phyloP scores from a whole-genome alignment of 2,329 filamentous ascomycete genomes.

The Colletotrichum horii region DNA sequence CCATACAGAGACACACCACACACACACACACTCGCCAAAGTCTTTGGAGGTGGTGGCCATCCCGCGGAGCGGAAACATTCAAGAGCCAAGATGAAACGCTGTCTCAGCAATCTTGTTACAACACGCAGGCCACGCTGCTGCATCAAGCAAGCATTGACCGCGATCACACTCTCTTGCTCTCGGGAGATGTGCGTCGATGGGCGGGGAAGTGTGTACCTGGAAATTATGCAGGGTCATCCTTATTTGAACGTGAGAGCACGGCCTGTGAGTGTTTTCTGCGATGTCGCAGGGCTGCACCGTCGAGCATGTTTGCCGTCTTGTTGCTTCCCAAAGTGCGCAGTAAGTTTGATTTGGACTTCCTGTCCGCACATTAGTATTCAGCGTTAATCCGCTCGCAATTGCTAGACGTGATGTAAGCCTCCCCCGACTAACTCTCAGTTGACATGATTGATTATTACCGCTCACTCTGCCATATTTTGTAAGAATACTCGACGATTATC shows the following conservation, averaged over 20 bases:
- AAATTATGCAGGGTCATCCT: slow-evolving; percentile 1
- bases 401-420: background rate
- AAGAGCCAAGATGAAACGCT: slow-evolving; percentile 14
- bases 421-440: background rate
- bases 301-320: background rate
- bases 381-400: background rate
- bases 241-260: background rate
- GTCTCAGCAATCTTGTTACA: slow-evolving; percentile 17
- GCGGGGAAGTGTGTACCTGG: background rate
- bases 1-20: background rate
- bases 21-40: background rate
- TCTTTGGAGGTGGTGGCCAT: background rate
- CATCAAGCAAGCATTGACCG: slow-evolving; percentile 17
- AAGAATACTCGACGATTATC: background rate
- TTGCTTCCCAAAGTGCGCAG: background rate
- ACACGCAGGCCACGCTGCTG: background rate
- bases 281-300: background rate
- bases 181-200: slow-evolving; percentile 3
- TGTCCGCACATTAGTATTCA: too few relatives aligned
- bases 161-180: background rate
- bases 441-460: background rate
- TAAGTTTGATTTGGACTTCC: background rate
- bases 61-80: slow-evolving; percentile 14
- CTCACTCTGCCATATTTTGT: background rate
- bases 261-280: background rate